Conservation (phyloP, 2,329 filamentous ascomycete species). For the Rhinocladiella similis region DNA sequence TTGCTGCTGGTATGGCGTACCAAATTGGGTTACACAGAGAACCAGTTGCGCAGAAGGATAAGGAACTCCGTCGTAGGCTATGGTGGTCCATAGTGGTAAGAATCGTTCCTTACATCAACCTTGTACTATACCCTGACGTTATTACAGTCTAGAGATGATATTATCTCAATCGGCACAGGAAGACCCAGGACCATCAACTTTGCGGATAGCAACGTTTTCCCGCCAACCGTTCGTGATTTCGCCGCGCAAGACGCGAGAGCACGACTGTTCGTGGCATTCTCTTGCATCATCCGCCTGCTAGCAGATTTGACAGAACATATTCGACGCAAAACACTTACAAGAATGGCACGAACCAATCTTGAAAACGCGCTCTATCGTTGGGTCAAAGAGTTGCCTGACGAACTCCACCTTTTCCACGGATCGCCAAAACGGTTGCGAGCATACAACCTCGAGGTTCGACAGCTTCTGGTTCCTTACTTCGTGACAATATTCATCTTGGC, state of each 20-base stretch:
- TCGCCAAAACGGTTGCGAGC: conserved; percentile 1
- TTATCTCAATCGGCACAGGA: conserved; percentile 16
- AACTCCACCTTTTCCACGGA: conserved; percentile 13
- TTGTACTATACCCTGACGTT: background rate
- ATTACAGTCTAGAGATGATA: conserved; percentile 28
- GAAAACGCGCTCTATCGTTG: conserved; percentile 16
- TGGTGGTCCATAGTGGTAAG: conserved; percentile 23
- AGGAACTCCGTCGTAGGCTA: conserved; percentile 13
- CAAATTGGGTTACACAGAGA: conserved; percentile 22
- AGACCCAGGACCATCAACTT: conserved; percentile 18
- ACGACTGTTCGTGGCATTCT: conserved; percentile 16
- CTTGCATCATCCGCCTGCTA: conserved; percentile 11
- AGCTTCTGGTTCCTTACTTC: conserved; percentile 20
- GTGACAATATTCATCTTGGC: conserved; percentile 32
- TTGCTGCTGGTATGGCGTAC: conserved; percentile 15
- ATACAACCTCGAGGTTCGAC: conserved; percentile 18
- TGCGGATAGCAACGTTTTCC: conserved; percentile 10
- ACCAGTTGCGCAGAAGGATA: background rate
- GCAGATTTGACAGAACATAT: conserved; percentile 17
- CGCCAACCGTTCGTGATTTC: conserved; percentile 11
- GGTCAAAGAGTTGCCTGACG: conserved; percentile 23
- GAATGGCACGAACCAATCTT: background rate
- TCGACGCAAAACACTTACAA: conserved; percentile 20
- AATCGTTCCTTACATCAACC: background rate
- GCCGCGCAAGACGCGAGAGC: conserved; percentile 2